Conservation (phyloP, 768 basidiomycete species). For the Cyclocybe aegerita region DNA sequence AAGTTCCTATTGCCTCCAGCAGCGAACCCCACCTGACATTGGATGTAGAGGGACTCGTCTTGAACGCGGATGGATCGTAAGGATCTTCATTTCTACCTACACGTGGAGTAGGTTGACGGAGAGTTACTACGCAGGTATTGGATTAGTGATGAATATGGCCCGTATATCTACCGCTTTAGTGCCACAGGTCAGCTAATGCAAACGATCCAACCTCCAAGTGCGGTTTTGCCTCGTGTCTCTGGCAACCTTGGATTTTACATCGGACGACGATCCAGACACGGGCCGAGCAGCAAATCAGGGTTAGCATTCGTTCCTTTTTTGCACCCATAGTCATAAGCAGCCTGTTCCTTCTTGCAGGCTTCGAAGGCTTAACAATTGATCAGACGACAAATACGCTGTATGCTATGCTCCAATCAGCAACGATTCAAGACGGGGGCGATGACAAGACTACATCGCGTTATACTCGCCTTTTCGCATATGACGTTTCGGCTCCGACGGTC, state of each 20-base stretch:
- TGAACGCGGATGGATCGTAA: slow-evolving; percentile 58
- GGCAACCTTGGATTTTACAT: slow-evolving; percentile 56
- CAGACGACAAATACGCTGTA: slow-evolving; percentile 50
- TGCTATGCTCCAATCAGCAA: slow-evolving; percentile 62
- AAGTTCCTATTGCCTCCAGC: slow-evolving; percentile 44
- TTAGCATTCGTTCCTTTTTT: no score
- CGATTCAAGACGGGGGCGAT: slow-evolving; percentile 62
- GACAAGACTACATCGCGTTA: slow-evolving; percentile 47
- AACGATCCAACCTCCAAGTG: slow-evolving; percentile 58
- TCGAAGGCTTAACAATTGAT: slow-evolving; percentile 59
- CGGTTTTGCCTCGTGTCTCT: slow-evolving; percentile 46
- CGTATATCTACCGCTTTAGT: slow-evolving; percentile 57
- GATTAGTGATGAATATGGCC: slow-evolving; percentile 70
- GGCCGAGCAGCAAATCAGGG: slow-evolving; percentile 59
- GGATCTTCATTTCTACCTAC: slow-evolving; percentile 12
- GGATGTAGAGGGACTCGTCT: slow-evolving; percentile 59
- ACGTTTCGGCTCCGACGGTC: slow-evolving; percentile 36
- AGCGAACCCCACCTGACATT: slow-evolving; percentile 46
- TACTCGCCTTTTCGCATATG: slow-evolving; percentile 57
- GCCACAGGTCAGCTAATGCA: slow-evolving; percentile 47
- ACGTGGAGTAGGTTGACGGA: background rate
- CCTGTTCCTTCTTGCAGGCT: slow-evolving; percentile 42
- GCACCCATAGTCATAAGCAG: no score
- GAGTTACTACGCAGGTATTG: slow-evolving; percentile 41
- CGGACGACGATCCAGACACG: slow-evolving; percentile 44